Conservation (phyloP, 345 rosid genomes). For the Microcos paniculata region DNA sequence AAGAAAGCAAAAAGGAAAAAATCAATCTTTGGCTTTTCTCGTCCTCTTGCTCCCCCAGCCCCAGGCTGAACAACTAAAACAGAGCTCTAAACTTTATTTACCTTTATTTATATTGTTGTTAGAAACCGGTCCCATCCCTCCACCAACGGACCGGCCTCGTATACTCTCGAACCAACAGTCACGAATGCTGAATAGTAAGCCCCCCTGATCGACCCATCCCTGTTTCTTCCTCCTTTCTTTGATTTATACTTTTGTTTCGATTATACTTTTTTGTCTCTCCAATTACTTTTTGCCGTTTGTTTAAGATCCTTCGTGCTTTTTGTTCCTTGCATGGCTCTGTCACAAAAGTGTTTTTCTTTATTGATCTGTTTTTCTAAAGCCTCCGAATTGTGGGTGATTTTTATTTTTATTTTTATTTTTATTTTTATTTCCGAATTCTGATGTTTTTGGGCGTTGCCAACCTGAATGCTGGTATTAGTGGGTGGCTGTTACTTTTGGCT, state of each 20-base stretch:
- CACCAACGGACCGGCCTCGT: constrained; percentile 31
- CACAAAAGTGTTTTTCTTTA: background rate
- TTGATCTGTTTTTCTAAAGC: background rate
- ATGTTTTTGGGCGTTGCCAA: background rate
- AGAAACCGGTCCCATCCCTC: constrained; percentile 18
- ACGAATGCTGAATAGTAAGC: constrained; percentile 52
- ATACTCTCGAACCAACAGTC: constrained; percentile 22
- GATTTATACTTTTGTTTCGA: background rate
- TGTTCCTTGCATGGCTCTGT: background rate
- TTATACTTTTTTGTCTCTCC: background rate
- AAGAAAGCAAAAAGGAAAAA: background rate
- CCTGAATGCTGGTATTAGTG: background rate
- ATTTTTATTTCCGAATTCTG: background rate
- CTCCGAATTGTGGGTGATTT: background rate
- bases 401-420: background rate
- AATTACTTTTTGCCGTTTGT: background rate
- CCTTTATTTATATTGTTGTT: background rate
- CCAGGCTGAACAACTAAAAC: background rate
- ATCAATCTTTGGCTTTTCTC: background rate
- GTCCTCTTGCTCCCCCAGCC: background rate
- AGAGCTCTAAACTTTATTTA: background rate
- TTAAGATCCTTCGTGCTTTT: background rate
- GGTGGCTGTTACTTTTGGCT: background rate
- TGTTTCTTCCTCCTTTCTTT: background rate
- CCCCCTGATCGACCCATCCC: background rate